phyloP scores from a whole-genome alignment of 192 early-diverging fungal genomes.

The Chytriomyces confervae region DNA sequence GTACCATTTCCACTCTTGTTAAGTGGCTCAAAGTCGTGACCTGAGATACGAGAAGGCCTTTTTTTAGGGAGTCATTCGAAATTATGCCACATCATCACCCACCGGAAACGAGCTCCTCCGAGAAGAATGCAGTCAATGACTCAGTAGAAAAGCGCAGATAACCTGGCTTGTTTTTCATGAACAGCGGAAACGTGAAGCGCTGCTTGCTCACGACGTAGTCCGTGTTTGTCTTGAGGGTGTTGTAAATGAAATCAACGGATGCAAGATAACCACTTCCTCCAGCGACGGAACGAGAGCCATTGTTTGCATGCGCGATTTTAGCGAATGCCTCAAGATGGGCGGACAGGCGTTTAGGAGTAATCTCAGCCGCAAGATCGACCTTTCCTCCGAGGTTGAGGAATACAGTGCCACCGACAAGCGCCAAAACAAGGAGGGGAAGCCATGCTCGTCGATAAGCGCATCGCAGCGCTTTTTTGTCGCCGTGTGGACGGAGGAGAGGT shows the following conservation, averaged over 20 bases:
- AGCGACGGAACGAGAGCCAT: conserved; percentile 38
- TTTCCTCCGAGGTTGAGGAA: background rate
- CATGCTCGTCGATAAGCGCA: background rate
- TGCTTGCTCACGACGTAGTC: conserved; percentile 36
- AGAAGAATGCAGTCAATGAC: background rate
- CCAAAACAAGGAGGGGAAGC: background rate
- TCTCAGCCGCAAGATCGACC: conserved; percentile 6
- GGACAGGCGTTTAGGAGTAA: background rate
- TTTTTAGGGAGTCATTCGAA: too few species aligned
- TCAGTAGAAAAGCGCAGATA: conserved; percentile 4
- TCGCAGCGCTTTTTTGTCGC: too few species aligned
- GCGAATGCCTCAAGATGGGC: conserved; percentile 26
- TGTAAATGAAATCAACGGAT: conserved; percentile 35
- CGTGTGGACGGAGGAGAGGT: too few species aligned
- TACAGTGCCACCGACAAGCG: background rate
- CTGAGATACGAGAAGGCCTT: too few species aligned
- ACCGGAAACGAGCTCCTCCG: background rate
- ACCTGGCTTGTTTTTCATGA: conserved; percentile 9
- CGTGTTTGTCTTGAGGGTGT: conserved; percentile 25
- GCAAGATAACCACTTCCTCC: conserved; percentile 38
- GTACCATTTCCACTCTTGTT: conserved; percentile 22
- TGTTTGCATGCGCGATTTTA: conserved; percentile 29
- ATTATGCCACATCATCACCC: background rate
- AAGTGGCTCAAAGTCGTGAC: conserved; percentile 21
- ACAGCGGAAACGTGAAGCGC: conserved; percentile 30